These are phyloP conservation scores for Antrodiella citrinella DNA, from an alignment of 768 basidiomycete species.

Conservation along the genomic window DNA sequence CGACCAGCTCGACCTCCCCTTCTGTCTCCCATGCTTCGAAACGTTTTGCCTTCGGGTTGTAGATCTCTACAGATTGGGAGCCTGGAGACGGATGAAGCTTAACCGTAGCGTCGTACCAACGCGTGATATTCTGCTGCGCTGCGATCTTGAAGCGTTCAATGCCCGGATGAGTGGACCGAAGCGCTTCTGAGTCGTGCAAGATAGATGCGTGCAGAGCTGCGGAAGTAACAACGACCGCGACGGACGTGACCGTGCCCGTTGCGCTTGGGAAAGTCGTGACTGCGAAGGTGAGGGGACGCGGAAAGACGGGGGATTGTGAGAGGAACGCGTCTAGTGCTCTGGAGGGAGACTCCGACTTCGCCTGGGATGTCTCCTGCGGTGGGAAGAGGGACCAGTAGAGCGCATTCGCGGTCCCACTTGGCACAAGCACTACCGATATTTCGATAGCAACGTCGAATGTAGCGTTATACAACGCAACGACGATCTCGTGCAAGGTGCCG, in stretches of 20 bases:
- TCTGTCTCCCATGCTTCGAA: conserved; percentile 38
- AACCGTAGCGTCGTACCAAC: conserved; percentile 60
- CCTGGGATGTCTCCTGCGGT: conserved; percentile 19
- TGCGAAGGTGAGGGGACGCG: conserved; percentile 42
- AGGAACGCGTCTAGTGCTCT: conserved; percentile 51
- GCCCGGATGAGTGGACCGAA: conserved; percentile 63
- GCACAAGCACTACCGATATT: conserved; percentile 46
- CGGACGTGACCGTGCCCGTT: conserved; percentile 15
- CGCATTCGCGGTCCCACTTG: conserved; percentile 91
- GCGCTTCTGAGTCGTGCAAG: conserved; percentile 69
- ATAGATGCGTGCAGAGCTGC: conserved; percentile 82
- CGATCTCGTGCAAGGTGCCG: conserved; percentile 86
- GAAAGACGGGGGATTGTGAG: conserved; percentile 15
- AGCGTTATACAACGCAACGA: conserved; percentile 42
- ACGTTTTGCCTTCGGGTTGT: conserved; percentile 39
- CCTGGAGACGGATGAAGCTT: conserved; percentile 43
- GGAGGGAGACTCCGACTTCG: conserved; percentile 25
- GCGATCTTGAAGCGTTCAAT: conserved; percentile 86
- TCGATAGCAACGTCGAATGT: conserved; percentile 6
- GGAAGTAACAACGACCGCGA: conserved; percentile 81
- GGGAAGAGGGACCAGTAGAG: conserved; percentile 75
- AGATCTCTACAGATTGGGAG: conserved; percentile 43
- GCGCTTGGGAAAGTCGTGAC: conserved; percentile 28
- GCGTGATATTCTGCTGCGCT: conserved; percentile 62
- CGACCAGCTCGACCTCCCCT: conserved; percentile 21